These are phyloP conservation scores for Coccomyxa sp. DNA, from an alignment of 139 green algal genomes.

Conservation along the genomic window DNA sequence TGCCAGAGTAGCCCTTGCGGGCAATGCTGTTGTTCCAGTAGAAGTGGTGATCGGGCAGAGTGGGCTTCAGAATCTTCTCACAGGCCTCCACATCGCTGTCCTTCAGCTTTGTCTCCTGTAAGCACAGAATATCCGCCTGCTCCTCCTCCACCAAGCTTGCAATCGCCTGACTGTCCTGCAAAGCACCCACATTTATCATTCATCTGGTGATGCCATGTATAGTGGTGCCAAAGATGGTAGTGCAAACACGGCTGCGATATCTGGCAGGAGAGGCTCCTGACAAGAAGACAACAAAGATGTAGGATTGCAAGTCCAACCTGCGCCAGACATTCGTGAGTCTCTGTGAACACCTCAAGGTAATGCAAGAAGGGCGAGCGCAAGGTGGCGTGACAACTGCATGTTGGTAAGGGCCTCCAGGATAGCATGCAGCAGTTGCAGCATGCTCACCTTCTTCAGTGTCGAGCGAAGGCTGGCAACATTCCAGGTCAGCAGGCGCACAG, in stretches of 20 bases:
- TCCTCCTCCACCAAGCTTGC: slow-evolving; percentile 47
- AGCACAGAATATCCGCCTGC: slow-evolving; percentile 51
- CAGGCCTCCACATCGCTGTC: slow-evolving; percentile 26
- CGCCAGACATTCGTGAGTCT: no score
- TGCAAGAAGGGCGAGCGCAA: no score
- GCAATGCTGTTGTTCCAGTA: slow-evolving; percentile 48
- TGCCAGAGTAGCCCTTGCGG: slow-evolving; percentile 67
- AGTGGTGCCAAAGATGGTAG: neutral
- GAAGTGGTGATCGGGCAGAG: slow-evolving; percentile 30
- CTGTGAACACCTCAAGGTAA: no score
- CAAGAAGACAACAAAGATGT: no score
- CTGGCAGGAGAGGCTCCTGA: no score
- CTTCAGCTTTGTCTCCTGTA: slow-evolving; percentile 75
- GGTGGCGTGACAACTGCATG: no score
- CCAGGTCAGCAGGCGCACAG: slow-evolving; percentile 47
- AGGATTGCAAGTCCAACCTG: no score
- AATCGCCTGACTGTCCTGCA: slow-evolving; percentile 42
- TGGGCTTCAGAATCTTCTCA: slow-evolving; percentile 14
- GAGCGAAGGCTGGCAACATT: slow-evolving; percentile 63
- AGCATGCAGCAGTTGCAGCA: no score
- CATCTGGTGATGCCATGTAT: neutral
- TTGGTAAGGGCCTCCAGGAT: no score
- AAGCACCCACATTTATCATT: neutral
- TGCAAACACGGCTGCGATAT: neutral
- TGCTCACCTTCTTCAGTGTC: slow-evolving; percentile 58